These are phyloP conservation scores for Phytophthora lateralis DNA, from an alignment of 352 stramenopile species.

Conservation along the genomic window DNA sequence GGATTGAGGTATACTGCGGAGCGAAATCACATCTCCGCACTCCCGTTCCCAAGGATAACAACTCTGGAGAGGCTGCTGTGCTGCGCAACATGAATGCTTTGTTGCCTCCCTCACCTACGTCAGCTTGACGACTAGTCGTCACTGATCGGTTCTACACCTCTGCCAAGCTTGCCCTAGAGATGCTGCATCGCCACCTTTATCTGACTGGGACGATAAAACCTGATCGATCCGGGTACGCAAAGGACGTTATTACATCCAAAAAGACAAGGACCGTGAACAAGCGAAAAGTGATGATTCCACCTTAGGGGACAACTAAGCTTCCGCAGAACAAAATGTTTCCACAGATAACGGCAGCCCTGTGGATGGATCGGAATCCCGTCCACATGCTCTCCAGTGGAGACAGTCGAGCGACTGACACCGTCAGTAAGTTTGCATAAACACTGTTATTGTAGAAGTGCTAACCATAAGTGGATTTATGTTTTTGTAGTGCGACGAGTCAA, in stretches of 20 bases:
- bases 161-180: conserved; percentile 2
- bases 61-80: conserved; percentile 1
- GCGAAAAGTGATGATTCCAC: neutral
- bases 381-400: conserved; percentile 8
- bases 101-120: neutral
- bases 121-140: conserved; percentile 1
- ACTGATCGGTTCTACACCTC: conserved; percentile 4
- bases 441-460: no score
- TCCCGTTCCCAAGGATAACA: conserved; percentile 7
- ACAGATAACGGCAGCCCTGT: conserved; percentile 5
- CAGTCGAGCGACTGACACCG: neutral
- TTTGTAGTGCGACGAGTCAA: conserved; percentile 2
- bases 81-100: conserved; percentile 13
- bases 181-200: conserved; percentile 2
- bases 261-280: conserved; percentile 7
- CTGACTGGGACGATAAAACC: conserved; percentile 2
- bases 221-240: neutral
- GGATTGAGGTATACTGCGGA: no score
- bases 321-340: conserved; percentile 12
- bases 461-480: no score
- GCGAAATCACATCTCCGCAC: neutral
- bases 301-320: conserved; percentile 10
- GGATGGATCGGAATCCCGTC: conserved; percentile 17
- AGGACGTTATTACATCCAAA: neutral
- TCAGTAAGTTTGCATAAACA: conserved; percentile 8